Conservation (phyloP, 768 basidiomycete species). For the Tricholoma furcatifolium region DNA sequence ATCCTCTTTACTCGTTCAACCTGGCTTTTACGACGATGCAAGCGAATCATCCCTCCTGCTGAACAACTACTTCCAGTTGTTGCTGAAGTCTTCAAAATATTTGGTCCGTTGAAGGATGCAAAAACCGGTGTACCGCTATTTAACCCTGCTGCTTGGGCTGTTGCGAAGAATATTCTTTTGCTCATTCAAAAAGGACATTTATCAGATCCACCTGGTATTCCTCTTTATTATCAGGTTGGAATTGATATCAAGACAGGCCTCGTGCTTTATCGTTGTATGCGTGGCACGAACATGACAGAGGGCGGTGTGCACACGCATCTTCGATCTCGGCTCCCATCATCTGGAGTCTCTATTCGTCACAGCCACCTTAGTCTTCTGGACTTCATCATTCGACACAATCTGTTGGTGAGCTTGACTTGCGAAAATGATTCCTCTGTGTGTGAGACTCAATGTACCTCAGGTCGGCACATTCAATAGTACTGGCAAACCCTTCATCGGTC, state of each 20-base stretch:
- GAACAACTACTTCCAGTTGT: constrained; percentile 26
- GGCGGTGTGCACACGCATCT: constrained; percentile 35
- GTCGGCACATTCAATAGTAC: constrained; percentile 23
- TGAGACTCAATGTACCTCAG: too few species aligned
- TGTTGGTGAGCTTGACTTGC: background rate
- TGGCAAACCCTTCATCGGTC: constrained; percentile 17
- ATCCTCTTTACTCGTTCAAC: constrained; percentile 9
- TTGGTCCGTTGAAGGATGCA: constrained; percentile 33
- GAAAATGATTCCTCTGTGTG: too few species aligned
- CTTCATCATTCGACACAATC: constrained; percentile 27
- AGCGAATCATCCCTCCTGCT: constrained; percentile 29
- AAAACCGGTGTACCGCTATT: constrained; percentile 27
- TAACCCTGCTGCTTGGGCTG: constrained; percentile 25
- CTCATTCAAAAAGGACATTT: constrained; percentile 23
- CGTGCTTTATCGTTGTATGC: constrained; percentile 24
- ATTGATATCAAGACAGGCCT: constrained; percentile 21
- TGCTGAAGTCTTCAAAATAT: constrained; percentile 24
- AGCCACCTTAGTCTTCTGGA: constrained; percentile 19
- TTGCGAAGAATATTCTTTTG: constrained; percentile 27
- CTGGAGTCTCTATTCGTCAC: constrained; percentile 21
- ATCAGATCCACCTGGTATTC: constrained; percentile 30
- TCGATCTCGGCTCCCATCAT: constrained; percentile 18
- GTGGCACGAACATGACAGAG: constrained; percentile 32
- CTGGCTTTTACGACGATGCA: constrained; percentile 27
- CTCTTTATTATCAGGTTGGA: constrained; percentile 19